Evolutionary conservation across 2,329 filamentous ascomycete genomes (phyloP).

Genomic region (Blumeriella jaapii): DNA sequence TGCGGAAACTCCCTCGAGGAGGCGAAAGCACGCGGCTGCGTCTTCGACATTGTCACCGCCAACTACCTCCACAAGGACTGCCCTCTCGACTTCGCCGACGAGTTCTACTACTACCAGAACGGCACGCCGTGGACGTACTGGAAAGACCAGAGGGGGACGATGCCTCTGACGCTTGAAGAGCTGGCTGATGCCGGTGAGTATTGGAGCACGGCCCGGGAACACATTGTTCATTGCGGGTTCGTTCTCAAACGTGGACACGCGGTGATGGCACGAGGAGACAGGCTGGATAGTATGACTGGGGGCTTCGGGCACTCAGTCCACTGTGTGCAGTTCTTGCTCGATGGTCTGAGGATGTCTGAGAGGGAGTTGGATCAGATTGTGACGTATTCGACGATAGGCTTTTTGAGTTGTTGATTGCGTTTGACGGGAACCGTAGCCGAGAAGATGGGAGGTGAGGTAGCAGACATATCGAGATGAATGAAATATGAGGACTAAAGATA

Average conservation of each 20-base stretch:
- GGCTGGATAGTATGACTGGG: neutral
- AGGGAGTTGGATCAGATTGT: neutral
- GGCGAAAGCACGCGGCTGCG: neutral
- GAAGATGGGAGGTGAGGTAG: too few relatives aligned
- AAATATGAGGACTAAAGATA: too few relatives aligned
- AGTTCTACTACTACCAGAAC: conserved; percentile 1
- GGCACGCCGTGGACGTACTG: neutral
- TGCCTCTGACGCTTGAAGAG: neutral
- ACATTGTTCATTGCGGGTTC: neutral
- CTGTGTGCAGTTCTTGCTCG: neutral
- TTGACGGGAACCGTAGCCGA: too few relatives aligned
- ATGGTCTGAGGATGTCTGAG: neutral
- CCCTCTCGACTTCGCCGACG: neutral
- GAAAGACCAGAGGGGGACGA: neutral
- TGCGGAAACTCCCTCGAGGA: neutral
- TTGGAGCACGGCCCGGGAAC: neutral
- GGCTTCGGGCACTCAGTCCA: neutral
- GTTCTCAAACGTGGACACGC: neutral
- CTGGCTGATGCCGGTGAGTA: neutral
- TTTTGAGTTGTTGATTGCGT: neutral
- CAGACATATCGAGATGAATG: too few relatives aligned
- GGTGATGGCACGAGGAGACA: neutral
- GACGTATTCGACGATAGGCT: neutral
- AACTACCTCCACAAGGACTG: neutral
- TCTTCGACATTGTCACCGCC: neutral